Percentiles rank a stretch among this genome's conserved stretches.
Evolutionary conservation across 306 rosid species (phyloP).

Genomic region (Quercus bicolor): DNA sequence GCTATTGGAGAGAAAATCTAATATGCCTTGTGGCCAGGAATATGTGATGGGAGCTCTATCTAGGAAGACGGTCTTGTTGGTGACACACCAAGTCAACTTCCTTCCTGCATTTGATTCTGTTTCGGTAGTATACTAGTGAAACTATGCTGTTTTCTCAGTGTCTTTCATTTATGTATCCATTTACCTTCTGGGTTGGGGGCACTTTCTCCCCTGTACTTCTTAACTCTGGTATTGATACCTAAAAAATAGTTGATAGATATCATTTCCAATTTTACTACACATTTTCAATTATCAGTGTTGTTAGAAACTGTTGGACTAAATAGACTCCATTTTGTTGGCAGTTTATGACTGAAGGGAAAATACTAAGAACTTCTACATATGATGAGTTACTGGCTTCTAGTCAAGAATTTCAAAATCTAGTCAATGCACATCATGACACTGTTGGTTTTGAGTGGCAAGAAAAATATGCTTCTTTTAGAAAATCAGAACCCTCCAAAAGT

Average conservation of each 20-base stretch:
- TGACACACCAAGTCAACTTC: constrained; percentile 61
- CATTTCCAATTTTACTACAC: too few species aligned
- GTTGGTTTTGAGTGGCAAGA: constrained; percentile 24
- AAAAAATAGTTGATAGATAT: too few species aligned
- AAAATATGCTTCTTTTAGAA: neutral
- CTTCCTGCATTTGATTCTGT: constrained; percentile 49
- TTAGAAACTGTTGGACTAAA: neutral
- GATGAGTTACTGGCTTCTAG: constrained; percentile 34
- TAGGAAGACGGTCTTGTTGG: constrained; percentile 50
- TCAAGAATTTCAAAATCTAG: constrained; percentile 51
- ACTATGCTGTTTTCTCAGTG: neutral
- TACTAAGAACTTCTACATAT: constrained; percentile 40
- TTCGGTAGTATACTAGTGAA: constrained; percentile 29
- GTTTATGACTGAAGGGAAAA: constrained; percentile 53
- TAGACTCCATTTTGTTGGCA: constrained; percentile 1
- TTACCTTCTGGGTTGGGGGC: too few species aligned
- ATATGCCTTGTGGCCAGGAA: constrained; percentile 30
- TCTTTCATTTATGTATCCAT: too few species aligned
- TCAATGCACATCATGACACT: constrained; percentile 47
- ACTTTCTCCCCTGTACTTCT: too few species aligned
- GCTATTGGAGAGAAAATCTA: neutral
- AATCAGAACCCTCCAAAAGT: neutral
- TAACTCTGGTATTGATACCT: too few species aligned
- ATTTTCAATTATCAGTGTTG: neutral
- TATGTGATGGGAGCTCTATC: constrained; percentile 51